Evolutionary conservation across 805 yeast genomes (phyloP).

Genomic region (Schizosaccharomyces cryophilus): DNA sequence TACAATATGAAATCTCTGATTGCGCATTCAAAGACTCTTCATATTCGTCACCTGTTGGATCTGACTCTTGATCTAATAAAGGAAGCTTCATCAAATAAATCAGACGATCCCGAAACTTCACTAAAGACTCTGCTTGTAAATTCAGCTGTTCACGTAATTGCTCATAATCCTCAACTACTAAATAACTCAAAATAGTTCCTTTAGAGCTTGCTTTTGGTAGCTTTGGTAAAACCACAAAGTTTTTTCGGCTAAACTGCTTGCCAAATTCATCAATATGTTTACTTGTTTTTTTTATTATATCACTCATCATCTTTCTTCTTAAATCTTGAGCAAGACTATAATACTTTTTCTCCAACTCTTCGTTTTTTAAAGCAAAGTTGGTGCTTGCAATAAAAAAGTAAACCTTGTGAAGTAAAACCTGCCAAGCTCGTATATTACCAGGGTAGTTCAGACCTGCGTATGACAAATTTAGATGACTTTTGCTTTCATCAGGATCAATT

Average conservation of each 20-base stretch:
- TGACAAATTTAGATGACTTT: slow-evolving; percentile 5
- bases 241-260: slow-evolving; percentile 5
- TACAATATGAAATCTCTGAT: slow-evolving; percentile 26
- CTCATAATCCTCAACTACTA: slow-evolving; percentile 4
- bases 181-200: slow-evolving; percentile 9
- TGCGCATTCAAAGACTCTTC: slow-evolving; percentile 50
- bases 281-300: slow-evolving; percentile 4
- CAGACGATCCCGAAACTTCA: slow-evolving; percentile 26
- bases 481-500: slow-evolving; percentile 2
- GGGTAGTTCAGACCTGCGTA: slow-evolving; percentile 10
- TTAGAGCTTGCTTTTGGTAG: slow-evolving; percentile 7
- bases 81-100: slow-evolving; percentile 23
- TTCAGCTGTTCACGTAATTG: slow-evolving; percentile 17
- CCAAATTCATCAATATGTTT: slow-evolving; percentile 5
- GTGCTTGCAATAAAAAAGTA: slow-evolving; percentile 58
- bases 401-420: slow-evolving; percentile 46
- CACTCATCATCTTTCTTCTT: slow-evolving; percentile 18
- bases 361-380: slow-evolving; percentile 31
- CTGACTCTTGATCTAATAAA: slow-evolving; percentile 24
- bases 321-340: slow-evolving; percentile 38
- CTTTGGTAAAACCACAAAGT: slow-evolving; percentile 10
- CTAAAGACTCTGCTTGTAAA: slow-evolving; percentile 25
- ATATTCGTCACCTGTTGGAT: slow-evolving; percentile 56
- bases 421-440: slow-evolving; percentile 19
- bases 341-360: slow-evolving; percentile 24